phyloP scores from a whole-genome alignment of 306 rosid species.

The Crotalaria pallida region DNA sequence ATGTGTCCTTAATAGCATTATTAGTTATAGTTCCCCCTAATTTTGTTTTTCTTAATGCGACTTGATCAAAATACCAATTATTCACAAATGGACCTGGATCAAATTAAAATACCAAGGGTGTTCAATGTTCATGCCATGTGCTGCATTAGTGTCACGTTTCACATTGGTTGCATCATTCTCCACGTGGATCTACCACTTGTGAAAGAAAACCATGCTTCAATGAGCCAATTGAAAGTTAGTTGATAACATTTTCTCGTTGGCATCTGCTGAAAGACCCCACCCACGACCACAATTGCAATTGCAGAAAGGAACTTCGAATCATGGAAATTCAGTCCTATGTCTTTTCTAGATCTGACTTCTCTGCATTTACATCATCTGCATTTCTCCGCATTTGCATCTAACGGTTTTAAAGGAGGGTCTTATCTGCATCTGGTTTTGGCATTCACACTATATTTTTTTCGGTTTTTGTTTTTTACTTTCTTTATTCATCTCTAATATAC shows the following conservation, averaged over 20 bases:
- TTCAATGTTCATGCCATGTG: conserved; percentile 31
- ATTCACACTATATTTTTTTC: no score
- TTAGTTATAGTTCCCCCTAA: no score
- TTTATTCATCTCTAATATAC: no score
- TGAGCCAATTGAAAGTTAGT: background rate
- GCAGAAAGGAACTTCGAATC: background rate
- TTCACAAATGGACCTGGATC: conserved; percentile 10
- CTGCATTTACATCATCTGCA: no score
- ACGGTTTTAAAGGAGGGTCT: no score
- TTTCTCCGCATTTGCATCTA: no score
- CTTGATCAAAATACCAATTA: conserved; percentile 2
- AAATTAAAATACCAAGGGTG: no score
- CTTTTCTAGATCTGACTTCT: no score
- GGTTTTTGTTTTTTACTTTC: no score
- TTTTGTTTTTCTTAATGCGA: background rate
- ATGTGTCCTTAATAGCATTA: no score
- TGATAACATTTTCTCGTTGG: background rate
- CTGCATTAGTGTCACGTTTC: conserved; percentile 9
- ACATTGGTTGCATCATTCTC: conserved; percentile 3
- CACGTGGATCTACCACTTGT: conserved; percentile 12
- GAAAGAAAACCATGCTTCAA: background rate
- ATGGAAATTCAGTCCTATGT: no score
- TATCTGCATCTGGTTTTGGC: no score
- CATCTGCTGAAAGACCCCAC: background rate
- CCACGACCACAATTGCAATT: background rate